Percentiles rank a stretch among this genome's conserved stretches.
Conservation (phyloP, 768 basidiomycete species). For the Xerocomellus amylosporus region DNA sequence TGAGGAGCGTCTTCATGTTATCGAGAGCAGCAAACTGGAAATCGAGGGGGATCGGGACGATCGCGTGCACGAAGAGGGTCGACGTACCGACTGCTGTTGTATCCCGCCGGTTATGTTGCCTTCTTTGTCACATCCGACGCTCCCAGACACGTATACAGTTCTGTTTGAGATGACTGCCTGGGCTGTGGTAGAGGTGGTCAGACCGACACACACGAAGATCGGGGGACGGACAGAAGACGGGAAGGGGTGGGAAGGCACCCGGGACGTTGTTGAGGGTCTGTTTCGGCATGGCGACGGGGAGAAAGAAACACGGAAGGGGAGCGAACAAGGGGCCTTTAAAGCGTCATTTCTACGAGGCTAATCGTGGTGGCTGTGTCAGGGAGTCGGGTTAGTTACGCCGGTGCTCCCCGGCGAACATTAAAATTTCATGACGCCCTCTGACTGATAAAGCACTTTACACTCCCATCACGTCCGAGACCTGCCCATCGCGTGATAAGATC, state of each 20-base stretch:
- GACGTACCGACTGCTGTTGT: conserved; percentile 37
- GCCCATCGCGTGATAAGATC: too few species aligned
- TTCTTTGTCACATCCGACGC: conserved; percentile 35
- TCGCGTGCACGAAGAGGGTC: not conserved
- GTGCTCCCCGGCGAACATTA: too few species aligned
- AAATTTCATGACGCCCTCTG: too few species aligned
- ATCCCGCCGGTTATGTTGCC: conserved; percentile 37
- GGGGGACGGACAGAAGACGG: conserved; percentile 31
- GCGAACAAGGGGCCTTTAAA: not conserved
- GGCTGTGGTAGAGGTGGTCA: conserved; percentile 20
- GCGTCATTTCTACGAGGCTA: not conserved
- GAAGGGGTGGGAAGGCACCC: conserved; percentile 35
- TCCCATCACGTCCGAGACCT: too few species aligned
- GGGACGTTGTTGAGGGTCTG: conserved; percentile 23
- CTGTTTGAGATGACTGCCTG: conserved; percentile 37
- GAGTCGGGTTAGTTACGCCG: too few species aligned
- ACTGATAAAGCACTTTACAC: too few species aligned
- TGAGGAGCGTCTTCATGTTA: conserved; percentile 39
- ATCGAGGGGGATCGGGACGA: not conserved
- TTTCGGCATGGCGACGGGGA: conserved; percentile 25
- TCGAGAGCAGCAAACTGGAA: conserved; percentile 37
- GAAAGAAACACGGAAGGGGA: not conserved
- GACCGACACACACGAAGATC: not conserved
- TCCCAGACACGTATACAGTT: conserved; percentile 41
- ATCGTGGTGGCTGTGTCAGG: not conserved